Conservation (phyloP, 2,329 filamentous ascomycete species). For the Aureobasidium sp. region DNA sequence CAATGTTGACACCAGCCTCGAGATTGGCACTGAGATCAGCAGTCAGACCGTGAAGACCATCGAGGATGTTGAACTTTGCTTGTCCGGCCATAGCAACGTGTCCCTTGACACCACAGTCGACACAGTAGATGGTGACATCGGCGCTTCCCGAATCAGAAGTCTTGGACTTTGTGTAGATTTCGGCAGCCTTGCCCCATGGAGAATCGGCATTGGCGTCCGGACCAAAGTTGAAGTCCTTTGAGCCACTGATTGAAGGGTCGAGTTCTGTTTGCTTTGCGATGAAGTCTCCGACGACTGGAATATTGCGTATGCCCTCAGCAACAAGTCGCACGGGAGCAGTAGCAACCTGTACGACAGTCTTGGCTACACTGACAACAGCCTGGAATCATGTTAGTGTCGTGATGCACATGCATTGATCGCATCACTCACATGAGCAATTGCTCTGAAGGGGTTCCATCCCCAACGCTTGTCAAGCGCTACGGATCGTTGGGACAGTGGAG, state of each 20-base stretch:
- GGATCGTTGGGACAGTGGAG: background rate
- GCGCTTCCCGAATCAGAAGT: background rate
- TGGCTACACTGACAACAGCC: background rate
- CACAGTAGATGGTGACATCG: background rate
- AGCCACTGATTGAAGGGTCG: background rate
- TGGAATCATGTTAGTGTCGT: background rate
- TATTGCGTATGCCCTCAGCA: background rate
- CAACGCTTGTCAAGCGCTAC: background rate
- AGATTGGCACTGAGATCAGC: constrained; percentile 3
- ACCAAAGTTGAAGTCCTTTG: background rate
- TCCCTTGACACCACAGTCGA: constrained; percentile 7
- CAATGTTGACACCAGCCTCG: background rate
- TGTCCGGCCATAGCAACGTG: background rate
- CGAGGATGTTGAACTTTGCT: constrained; percentile 2
- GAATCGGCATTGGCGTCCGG: background rate
- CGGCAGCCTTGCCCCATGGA: constrained; percentile 7
- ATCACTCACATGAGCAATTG: background rate
- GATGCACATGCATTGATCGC: background rate
- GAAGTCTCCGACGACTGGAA: background rate
- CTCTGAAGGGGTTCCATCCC: background rate
- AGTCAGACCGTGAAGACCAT: background rate
- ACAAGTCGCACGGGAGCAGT: background rate
- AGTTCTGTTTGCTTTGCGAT: background rate
- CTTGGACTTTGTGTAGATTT: constrained; percentile 1
- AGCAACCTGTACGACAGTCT: background rate